Conservation (phyloP, 1,139 yeast genomes). For the Pneumocystis oryctolagi region DNA sequence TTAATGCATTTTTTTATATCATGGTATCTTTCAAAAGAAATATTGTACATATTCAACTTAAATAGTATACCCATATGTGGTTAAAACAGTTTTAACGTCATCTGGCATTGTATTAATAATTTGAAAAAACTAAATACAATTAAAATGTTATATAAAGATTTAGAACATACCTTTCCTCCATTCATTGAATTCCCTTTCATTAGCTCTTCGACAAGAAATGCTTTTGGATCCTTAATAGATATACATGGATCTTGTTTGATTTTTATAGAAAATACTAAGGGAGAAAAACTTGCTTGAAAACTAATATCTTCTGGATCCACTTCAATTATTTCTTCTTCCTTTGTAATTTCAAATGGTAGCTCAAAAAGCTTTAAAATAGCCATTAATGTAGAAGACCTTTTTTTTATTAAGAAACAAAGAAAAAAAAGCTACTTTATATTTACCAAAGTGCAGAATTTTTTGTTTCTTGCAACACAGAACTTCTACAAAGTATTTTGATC, state of each 20-base stretch:
- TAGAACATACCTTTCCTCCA: slow-evolving; percentile 2
- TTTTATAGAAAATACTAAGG: slow-evolving; percentile 45
- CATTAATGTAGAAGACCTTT: slow-evolving; percentile 21
- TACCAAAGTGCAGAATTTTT: slow-evolving; percentile 10
- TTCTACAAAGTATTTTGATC: slow-evolving; percentile 38
- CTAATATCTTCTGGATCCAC: slow-evolving; percentile 38
- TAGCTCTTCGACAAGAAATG: slow-evolving; percentile 27
- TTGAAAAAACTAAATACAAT: background rate
- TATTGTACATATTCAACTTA: background rate
- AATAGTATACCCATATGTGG: slow-evolving; percentile 4
- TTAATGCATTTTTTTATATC: background rate
- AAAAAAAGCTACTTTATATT: slow-evolving; percentile 1
- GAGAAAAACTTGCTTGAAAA: slow-evolving; percentile 76
- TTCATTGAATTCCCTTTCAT: slow-evolving; percentile 9
- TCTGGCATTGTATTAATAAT: slow-evolving; percentile 5
- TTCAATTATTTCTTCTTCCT: slow-evolving; percentile 19
- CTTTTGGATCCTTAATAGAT: slow-evolving; percentile 29
- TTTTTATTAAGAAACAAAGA: slow-evolving; percentile 4
- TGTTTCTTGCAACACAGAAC: slow-evolving; percentile 19
- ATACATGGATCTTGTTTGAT: slow-evolving; percentile 59
- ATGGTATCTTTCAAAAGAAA: background rate
- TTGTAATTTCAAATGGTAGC: slow-evolving; percentile 8
- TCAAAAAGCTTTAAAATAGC: slow-evolving; percentile 26
- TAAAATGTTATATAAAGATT: background rate
- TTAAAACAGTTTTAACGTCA: slow-evolving; percentile 7